Base-by-base conservation (phyloP, 2,329 filamentous ascomycete genomes). In the Trichoderma sp. region DNA sequence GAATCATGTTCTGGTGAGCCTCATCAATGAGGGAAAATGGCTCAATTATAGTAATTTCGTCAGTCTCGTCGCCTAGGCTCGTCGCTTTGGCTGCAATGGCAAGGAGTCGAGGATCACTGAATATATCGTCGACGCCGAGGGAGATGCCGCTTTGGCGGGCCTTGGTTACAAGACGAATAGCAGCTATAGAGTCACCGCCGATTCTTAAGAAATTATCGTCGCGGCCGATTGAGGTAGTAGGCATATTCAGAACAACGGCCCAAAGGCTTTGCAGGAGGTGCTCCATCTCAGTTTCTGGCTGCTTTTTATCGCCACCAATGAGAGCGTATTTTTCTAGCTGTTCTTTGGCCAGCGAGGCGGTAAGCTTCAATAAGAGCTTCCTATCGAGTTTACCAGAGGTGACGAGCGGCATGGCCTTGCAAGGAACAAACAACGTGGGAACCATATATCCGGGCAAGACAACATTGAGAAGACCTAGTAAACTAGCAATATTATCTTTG, bases 181-280 rank as follows among this genome's bases (percentile, higher is more conserved):
- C 72, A 18, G 47, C 32, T 21, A 74, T 73, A 5, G 72, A 73
- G 43, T 74, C 73, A 32, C 73, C 73, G 6, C 73, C 73, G 28
- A 74, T 73, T 26, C 56, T 34, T 14, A 74, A 47, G 30, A 74
- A 74, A 61, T n/a, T 71, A 26, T 74, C 73, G 26, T 72, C 56
- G 3, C 57, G 58, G n/a, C 73, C 69, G n/a, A 74, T 74, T 6
- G 66, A 60, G 3, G 24, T 26, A 6, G 62, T 26, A 8, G 65
- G 56, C 18, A 74, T 64, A 12, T 71, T 68, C 3, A 74, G 43
- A 24, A 71, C 21, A 8, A n/a, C 15, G 3, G 71, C 62, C 73
- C 73, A 74, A 11, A 74, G 32, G 6, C 12, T 36, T 21, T 58
- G 68, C 18, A 74, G 8, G 11, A 47, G 39, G 61, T 11, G 9